Conservation (phyloP, 495 filamentous ascomycete genomes). For the Endocarpon pusillum region DNA sequence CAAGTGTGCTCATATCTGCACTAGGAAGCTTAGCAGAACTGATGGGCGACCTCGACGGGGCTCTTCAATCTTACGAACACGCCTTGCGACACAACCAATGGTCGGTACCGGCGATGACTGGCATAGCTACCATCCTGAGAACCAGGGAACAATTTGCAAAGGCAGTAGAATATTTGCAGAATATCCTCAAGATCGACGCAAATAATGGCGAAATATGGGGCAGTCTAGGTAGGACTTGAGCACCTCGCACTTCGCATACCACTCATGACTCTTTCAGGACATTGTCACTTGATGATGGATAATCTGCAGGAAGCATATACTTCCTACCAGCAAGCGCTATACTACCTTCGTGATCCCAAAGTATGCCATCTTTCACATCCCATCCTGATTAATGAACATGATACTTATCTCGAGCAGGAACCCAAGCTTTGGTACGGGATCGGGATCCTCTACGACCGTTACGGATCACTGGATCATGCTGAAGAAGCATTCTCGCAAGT, state of each 20-base stretch:
- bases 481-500: conserved; percentile 98
- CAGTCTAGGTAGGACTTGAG: conserved; percentile 55
- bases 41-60: conserved; percentile 76
- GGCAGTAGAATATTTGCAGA: conserved; percentile 83
- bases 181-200: conserved; percentile 75
- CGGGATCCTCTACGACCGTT: conserved; percentile 92
- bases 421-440: conserved; percentile 99
- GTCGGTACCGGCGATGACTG: conserved; percentile 86
- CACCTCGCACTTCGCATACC: conserved; percentile 2
- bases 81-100: conserved; percentile 74
- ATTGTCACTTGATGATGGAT: conserved; percentile 99
- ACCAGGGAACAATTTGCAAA: conserved; percentile 87
- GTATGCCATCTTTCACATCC: conserved; percentile 26
- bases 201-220: conserved; percentile 95
- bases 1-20: conserved; percentile 6
- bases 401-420: conserved; percentile 42
- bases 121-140: conserved; percentile 77
- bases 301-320: conserved; percentile 93
- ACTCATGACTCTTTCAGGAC: conserved; percentile 33
- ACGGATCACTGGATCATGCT: conserved; percentile 91
- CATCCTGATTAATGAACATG: conserved; percentile 1
- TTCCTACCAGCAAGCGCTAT: conserved; percentile 92
- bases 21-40: conserved; percentile 73
- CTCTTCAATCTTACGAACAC: conserved; percentile 73
- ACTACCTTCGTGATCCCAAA: conserved; percentile 89